A percentile compares a stretch with the other conserved stretches of the same genome.
These are phyloP conservation scores for Tolypocladium pustulatum DNA, from an alignment of 2,329 filamentous ascomycete genomes.

Conservation along the genomic window DNA sequence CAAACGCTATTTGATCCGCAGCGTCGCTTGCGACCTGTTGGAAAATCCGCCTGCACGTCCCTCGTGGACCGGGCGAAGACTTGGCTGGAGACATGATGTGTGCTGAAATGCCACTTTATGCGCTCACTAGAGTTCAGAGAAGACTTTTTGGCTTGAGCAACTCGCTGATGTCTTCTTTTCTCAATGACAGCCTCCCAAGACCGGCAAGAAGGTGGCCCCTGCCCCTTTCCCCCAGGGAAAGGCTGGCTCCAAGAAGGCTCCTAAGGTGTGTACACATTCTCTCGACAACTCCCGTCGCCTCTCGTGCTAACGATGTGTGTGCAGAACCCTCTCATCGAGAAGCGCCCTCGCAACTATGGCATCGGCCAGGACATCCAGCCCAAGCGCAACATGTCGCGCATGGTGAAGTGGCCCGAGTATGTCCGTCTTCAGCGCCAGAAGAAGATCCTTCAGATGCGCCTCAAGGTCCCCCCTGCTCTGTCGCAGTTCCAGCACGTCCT, in stretches of 20 bases:
- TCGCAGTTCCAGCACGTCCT: constrained; percentile 97
- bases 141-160: constrained; percentile 70
- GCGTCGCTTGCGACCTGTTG: constrained; percentile 21
- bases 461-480: constrained; percentile 96
- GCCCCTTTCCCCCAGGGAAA: constrained; percentile 94
- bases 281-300: neutral
- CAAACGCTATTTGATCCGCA: constrained; percentile 21
- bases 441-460: constrained; percentile 95
- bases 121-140: constrained; percentile 90
- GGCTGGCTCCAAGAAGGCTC: constrained; percentile 84
- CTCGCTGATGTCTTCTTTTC: constrained; percentile 97
- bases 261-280: constrained; percentile 66
- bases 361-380: constrained; percentile 99
- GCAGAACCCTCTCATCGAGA: constrained; percentile 99
- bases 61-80: constrained; percentile 39
- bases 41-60: constrained; percentile 22
- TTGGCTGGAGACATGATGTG: constrained; percentile 51
- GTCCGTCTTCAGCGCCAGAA: constrained; percentile 90
- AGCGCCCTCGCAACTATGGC: constrained; percentile 92
- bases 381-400: constrained; percentile 86
- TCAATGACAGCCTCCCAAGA: constrained; percentile 99
- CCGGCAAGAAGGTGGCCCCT: constrained; percentile 94
- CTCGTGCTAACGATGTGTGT: neutral
- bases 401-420: constrained; percentile 99
- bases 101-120: constrained; percentile 43